A percentile compares a stretch with the other conserved stretches of the same genome.
Evolutionary conservation across 2,329 filamentous ascomycete species (phyloP).

Genomic region (Clarireedia sp.): DNA sequence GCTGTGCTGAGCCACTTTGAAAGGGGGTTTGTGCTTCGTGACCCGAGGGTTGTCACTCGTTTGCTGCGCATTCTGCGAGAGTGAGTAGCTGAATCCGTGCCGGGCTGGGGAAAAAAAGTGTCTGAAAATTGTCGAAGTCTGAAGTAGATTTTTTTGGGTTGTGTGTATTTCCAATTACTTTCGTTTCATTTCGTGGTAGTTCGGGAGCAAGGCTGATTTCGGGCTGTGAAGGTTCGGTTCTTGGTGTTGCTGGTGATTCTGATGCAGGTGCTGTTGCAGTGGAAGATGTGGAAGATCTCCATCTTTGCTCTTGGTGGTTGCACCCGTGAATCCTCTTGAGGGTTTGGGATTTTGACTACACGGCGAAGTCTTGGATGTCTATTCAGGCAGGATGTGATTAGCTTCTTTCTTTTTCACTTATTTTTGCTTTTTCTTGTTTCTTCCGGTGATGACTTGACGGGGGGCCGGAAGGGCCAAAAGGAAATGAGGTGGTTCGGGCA

Average conservation of each 20-base stretch:
- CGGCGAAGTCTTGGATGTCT: background rate
- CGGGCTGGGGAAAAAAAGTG: background rate
- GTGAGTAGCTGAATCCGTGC: background rate
- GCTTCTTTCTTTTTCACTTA: background rate
- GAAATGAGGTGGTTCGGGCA: background rate
- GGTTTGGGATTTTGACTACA: slow-evolving; percentile 6
- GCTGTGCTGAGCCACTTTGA: slow-evolving; percentile 6
- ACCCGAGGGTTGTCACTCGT: background rate
- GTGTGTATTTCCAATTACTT: background rate
- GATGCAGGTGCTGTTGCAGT: background rate
- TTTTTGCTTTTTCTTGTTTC: background rate
- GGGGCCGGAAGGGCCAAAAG: too few relatives aligned
- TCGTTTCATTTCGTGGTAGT: background rate
- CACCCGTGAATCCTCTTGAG: slow-evolving; percentile 2
- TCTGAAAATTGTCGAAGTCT: background rate
- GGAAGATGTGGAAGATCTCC: slow-evolving; percentile 1
- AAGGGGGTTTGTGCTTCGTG: background rate
- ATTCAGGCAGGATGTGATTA: background rate
- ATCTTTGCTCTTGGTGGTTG: background rate
- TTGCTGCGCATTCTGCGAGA: background rate
- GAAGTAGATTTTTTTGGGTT: background rate
- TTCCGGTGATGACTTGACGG: background rate
- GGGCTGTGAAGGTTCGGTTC: background rate
- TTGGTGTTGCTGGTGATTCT: background rate
- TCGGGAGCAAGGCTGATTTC: background rate